Conservation (phyloP, 228 moss, liverwort and hornwort genomes). For the Sphagnum fallax region DNA sequence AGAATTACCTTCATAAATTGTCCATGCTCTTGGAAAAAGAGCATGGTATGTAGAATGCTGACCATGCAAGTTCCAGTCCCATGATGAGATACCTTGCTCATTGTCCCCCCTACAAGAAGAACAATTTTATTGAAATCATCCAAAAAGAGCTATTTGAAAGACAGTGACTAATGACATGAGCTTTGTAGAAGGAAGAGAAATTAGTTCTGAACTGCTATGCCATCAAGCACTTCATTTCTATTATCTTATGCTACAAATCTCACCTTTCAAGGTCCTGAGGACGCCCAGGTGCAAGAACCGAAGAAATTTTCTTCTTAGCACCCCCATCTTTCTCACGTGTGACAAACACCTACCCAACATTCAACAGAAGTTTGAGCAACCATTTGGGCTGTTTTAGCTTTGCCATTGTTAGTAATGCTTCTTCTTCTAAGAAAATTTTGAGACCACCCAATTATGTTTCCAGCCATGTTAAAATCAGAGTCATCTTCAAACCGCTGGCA, state of each 20-base stretch:
- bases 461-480: too few relatives aligned
- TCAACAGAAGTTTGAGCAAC: background rate
- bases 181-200: too few relatives aligned
- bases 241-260: background rate
- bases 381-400: too few relatives aligned
- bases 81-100: constrained; percentile 67
- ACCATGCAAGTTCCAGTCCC: constrained; percentile 95
- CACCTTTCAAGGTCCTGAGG: constrained; percentile 44
- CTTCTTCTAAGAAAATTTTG: too few relatives aligned
- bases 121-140: background rate
- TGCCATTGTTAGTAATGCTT: too few relatives aligned
- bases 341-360: constrained; percentile 60
- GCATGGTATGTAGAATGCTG: constrained; percentile 94
- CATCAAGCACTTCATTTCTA: too few relatives aligned
- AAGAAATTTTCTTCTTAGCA: constrained; percentile 54
- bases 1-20: constrained; percentile 79
- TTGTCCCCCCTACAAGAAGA: constrained; percentile 35
- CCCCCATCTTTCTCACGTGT: constrained; percentile 75
- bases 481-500: too few relatives aligned
- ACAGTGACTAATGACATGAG: too few relatives aligned
- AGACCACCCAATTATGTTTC: too few relatives aligned
- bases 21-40: constrained; percentile 95
- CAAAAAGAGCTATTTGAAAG: too few relatives aligned
- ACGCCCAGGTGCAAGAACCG: constrained; percentile 74
- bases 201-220: too few relatives aligned